phyloP scores from a whole-genome alignment of 2,329 filamentous ascomycete species.

The Zymoseptoria pseudotritici region DNA sequence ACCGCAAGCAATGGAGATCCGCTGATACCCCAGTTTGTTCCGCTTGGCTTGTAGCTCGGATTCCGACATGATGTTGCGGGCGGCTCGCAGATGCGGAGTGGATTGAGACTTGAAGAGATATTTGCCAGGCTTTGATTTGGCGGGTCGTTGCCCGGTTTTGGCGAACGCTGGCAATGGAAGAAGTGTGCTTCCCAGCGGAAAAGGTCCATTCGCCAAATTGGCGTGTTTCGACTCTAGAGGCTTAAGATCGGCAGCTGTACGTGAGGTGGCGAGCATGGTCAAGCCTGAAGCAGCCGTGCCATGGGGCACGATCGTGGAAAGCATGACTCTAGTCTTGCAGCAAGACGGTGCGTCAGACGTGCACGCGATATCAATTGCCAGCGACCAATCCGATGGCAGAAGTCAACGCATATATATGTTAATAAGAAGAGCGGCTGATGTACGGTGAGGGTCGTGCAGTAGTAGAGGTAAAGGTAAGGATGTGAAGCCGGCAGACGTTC shows the following conservation, averaged over 20 bases:
- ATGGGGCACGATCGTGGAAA: slow-evolving; percentile 9
- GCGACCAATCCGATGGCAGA: background rate
- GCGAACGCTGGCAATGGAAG: background rate
- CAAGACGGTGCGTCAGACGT: background rate
- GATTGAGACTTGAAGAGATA: slow-evolving; percentile 36
- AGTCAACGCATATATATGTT: background rate
- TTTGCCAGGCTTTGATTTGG: slow-evolving; percentile 35
- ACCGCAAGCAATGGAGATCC: slow-evolving; percentile 94
- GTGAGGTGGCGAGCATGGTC: slow-evolving; percentile 4
- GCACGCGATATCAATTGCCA: background rate
- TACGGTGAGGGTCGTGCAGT: background rate
- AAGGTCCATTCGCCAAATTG: slow-evolving; percentile 10
- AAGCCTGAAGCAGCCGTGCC: slow-evolving; percentile 1
- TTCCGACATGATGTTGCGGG: slow-evolving; percentile 36
- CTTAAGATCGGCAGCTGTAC: slow-evolving; percentile 7
- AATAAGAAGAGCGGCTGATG: background rate
- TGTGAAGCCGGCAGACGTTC: background rate
- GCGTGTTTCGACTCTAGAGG: slow-evolving; percentile 10
- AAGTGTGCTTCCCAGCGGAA: slow-evolving; percentile 12
- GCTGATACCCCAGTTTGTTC: slow-evolving; percentile 92
- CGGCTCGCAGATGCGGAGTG: slow-evolving; percentile 42
- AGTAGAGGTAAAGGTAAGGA: background rate
- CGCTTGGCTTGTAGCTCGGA: slow-evolving; percentile 57
- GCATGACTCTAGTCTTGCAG: slow-evolving; percentile 8
- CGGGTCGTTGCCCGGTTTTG: slow-evolving; percentile 32